Evolutionary conservation across 805 yeast genomes (phyloP).

Genomic region (Lachancea thermotolerans): DNA sequence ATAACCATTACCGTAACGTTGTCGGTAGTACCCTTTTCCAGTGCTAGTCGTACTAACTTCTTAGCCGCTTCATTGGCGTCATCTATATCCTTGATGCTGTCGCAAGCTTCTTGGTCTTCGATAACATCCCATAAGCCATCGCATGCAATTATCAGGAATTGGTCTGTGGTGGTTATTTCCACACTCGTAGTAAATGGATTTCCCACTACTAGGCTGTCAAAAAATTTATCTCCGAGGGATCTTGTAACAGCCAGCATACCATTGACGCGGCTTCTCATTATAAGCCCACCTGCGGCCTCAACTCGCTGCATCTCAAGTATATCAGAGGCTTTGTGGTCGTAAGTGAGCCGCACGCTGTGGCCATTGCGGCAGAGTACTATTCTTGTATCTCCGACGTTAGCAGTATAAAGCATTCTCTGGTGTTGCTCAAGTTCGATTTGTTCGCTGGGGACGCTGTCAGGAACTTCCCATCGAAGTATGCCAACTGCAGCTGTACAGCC

Average conservation of each 20-base stretch:
- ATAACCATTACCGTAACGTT: constrained; percentile 92
- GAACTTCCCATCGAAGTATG: constrained; percentile 74
- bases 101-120: constrained; percentile 77
- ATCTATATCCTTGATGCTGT: constrained; percentile 46
- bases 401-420: constrained; percentile 77
- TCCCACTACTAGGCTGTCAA: constrained; percentile 84
- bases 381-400: constrained; percentile 92
- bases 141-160: constrained; percentile 83
- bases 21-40: constrained; percentile 76
- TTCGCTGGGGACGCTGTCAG: constrained; percentile 21
- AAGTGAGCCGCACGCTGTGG: constrained; percentile 68
- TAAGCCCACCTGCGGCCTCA: constrained; percentile 72
- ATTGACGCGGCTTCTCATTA: constrained; percentile 86
- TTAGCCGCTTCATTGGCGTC: constrained; percentile 66
- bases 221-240: constrained; percentile 87
- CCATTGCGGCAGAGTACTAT: constrained; percentile 73
- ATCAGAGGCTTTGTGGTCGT: constrained; percentile 93
- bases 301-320: constrained; percentile 68
- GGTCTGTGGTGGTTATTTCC: constrained; percentile 56
- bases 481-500: constrained; percentile 98
- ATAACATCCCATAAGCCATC: constrained; percentile 98
- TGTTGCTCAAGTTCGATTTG: constrained; percentile 36
- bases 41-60: constrained; percentile 62
- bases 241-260: constrained; percentile 94
- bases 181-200: constrained; percentile 90